Conservation (phyloP, 1,284 basidiomycete genomes). For the Leccinum brunneo-olivaceum region DNA sequence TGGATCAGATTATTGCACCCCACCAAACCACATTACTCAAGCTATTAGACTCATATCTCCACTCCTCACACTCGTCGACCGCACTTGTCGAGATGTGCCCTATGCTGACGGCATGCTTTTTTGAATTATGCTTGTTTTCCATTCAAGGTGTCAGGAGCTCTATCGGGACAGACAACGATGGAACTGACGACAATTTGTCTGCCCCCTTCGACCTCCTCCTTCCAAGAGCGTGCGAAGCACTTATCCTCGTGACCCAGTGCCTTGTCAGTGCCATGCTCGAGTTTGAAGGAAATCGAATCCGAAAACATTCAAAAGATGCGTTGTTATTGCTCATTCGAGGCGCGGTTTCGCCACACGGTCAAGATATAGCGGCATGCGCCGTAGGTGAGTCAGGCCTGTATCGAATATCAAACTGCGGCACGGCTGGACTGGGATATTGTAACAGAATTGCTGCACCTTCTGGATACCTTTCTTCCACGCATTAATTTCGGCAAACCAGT, state of each 20-base stretch:
- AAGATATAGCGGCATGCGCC: conserved; percentile 49
- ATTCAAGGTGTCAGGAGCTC: conserved; percentile 45
- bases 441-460: conserved; percentile 59
- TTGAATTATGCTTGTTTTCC: conserved; percentile 47
- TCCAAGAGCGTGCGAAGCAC: conserved; percentile 71
- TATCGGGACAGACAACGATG: conserved; percentile 29
- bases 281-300: conserved; percentile 17
- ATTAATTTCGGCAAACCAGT: conserved; percentile 67
- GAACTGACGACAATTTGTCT: background rate
- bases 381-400: conserved; percentile 46
- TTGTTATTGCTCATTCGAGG: conserved; percentile 40
- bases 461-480: conserved; percentile 73
- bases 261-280: conserved; percentile 59
- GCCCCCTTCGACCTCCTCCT: conserved; percentile 54
- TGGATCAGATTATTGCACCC: conserved; percentile 70
- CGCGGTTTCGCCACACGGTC: conserved; percentile 32
- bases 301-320: conserved; percentile 15
- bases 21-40: conserved; percentile 83
- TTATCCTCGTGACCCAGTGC: conserved; percentile 74
- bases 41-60: conserved; percentile 75
- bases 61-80: conserved; percentile 33
- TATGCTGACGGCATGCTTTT: conserved; percentile 48
- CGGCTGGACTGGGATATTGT: conserved; percentile 9
- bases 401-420: background rate
- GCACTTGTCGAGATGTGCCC: conserved; percentile 40